phyloP scores from a whole-genome alignment of 768 basidiomycete species.

The Pisolithus orientalis region DNA sequence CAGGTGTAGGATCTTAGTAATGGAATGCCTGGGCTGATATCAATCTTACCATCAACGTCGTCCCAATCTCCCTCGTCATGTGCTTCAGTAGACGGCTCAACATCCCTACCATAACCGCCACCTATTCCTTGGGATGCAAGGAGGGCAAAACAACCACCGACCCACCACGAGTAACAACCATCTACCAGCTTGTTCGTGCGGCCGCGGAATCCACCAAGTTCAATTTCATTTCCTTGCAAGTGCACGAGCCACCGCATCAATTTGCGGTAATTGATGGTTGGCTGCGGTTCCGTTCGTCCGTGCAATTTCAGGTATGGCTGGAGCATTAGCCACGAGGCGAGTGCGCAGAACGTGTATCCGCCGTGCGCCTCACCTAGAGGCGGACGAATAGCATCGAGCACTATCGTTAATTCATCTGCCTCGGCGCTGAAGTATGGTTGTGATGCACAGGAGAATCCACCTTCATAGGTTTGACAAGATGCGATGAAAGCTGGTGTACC shows the following conservation, averaged over 20 bases:
- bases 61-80: conserved; percentile 49
- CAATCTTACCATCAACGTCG: conserved; percentile 60
- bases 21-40: too few relatives aligned
- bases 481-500: conserved; percentile 76
- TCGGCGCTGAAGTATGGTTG: conserved; percentile 52
- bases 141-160: conserved; percentile 79
- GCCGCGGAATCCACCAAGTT: conserved; percentile 90
- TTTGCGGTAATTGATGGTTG: conserved; percentile 48
- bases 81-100: conserved; percentile 6
- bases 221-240: conserved; percentile 79
- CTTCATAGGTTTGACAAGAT: conserved; percentile 95
- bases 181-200: conserved; percentile 98
- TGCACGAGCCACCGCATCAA: conserved; percentile 77
- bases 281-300: conserved; percentile 14
- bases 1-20: conserved; percentile 20
- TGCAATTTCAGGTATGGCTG: conserved; percentile 42
- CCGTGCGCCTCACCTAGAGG: conserved; percentile 95
- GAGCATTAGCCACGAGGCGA: conserved; percentile 79
- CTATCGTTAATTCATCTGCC: conserved; percentile 11
- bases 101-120: conserved; percentile 28
- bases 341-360: conserved; percentile 92
- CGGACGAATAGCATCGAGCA: conserved; percentile 50
- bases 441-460: conserved; percentile 82
- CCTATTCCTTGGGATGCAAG: conserved; percentile 54
- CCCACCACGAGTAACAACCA: conserved; percentile 99